Evolutionary conservation across 768 basidiomycete genomes (phyloP).

Genomic region (Austroboletus eburneus): DNA sequence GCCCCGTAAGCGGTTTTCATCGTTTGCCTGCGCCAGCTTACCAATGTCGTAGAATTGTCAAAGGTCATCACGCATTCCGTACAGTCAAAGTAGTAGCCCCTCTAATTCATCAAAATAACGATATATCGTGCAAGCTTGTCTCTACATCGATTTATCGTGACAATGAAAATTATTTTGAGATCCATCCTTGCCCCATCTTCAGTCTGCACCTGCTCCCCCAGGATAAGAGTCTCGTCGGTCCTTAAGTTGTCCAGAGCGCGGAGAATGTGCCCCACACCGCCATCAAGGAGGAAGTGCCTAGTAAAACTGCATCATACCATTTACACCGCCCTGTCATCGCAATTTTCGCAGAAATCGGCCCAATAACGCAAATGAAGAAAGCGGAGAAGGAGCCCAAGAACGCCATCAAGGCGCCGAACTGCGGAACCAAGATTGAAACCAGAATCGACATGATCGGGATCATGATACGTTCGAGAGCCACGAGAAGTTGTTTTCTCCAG

Average conservation of each 20-base stretch:
- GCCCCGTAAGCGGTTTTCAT: slow-evolving; percentile 53
- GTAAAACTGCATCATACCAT: slow-evolving; percentile 49
- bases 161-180: neutral
- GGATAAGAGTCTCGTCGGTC: no score
- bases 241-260: slow-evolving; percentile 45
- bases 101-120: slow-evolving; percentile 1
- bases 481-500: slow-evolving; percentile 36
- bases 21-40: neutral
- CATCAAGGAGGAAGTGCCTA: slow-evolving; percentile 56
- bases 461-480: slow-evolving; percentile 51
- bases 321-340: slow-evolving; percentile 48
- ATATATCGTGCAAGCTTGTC: neutral
- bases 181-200: neutral
- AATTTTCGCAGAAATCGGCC: slow-evolving; percentile 71
- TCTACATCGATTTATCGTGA: neutral
- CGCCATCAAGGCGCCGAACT: slow-evolving; percentile 82
- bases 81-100: slow-evolving; percentile 39
- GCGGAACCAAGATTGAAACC: slow-evolving; percentile 72
- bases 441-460: slow-evolving; percentile 58
- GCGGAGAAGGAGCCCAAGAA: slow-evolving; percentile 90
- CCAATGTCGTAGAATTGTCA: slow-evolving; percentile 51
- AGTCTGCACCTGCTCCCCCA: no score
- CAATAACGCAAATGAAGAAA: slow-evolving; percentile 68
- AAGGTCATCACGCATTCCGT: slow-evolving; percentile 74
- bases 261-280: slow-evolving; percentile 74